Conservation (phyloP, 2,329 filamentous ascomycete genomes). For the Fragosphaeria purpurea region DNA sequence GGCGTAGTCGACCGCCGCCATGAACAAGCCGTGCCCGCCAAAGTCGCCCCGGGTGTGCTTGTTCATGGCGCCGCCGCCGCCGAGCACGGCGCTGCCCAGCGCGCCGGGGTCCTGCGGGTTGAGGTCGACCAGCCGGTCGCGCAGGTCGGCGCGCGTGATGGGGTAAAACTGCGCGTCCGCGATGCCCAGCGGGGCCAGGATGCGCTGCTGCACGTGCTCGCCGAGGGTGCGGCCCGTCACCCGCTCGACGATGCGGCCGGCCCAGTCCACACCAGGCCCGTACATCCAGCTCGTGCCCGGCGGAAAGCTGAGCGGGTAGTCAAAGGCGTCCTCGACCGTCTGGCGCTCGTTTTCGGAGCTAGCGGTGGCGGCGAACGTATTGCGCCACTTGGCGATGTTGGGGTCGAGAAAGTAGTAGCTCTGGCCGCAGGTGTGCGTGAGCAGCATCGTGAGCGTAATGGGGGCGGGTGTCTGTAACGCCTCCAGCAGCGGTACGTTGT, state of each 20-base stretch:
- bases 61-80: conserved; percentile 24
- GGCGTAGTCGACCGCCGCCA: conserved; percentile 28
- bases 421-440: conserved; percentile 42
- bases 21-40: conserved; percentile 34
- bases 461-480: neutral
- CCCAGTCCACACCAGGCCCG: conserved; percentile 40
- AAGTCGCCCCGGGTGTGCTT: conserved; percentile 25
- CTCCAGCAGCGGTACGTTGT: conserved; percentile 7
- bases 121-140: conserved; percentile 25
- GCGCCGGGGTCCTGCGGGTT: conserved; percentile 28
- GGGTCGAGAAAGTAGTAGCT: conserved; percentile 34
- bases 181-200: conserved; percentile 35
- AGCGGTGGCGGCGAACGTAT: too few relatives aligned
- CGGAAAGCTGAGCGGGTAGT: conserved; percentile 37
- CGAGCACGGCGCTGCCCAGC: conserved; percentile 25
- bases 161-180: conserved; percentile 29
- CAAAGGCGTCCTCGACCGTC: conserved; percentile 31
- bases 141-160: conserved; percentile 24
- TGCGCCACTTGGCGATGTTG: conserved; percentile 23
- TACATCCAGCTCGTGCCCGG: conserved; percentile 44
- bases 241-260: conserved; percentile 39
- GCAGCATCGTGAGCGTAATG: conserved; percentile 36
- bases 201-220: conserved; percentile 32
- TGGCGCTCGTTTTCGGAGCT: conserved; percentile 9
- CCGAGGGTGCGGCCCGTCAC: conserved; percentile 32